Conservation (phyloP, 1,139 yeast species). For the Zygosaccharomyces pseudobailii region DNA sequence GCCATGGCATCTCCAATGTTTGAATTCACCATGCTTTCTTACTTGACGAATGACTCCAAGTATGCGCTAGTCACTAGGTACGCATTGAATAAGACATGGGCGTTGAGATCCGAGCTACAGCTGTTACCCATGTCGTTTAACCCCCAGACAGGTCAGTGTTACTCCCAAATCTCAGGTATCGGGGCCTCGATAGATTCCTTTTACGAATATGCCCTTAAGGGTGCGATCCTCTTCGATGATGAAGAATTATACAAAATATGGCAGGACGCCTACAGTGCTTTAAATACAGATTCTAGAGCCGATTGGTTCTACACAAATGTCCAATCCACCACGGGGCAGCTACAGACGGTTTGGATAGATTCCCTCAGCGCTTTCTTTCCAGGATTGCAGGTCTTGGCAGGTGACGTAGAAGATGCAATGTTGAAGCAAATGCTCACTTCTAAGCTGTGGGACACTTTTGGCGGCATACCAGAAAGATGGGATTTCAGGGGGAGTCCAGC, state of each 20-base stretch:
- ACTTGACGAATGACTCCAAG: constrained; percentile 65
- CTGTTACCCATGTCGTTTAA: constrained; percentile 76
- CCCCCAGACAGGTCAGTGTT: constrained; percentile 53
- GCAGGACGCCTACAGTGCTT: constrained; percentile 52
- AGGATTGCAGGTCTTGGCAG: constrained; percentile 75
- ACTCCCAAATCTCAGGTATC: constrained; percentile 63
- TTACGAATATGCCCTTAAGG: constrained; percentile 82
- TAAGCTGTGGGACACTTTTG: constrained; percentile 77
- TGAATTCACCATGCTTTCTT: constrained; percentile 70
- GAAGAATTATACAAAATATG: constrained; percentile 56
- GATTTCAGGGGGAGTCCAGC: constrained; percentile 34
- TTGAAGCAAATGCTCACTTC: constrained; percentile 58
- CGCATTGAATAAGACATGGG: constrained; percentile 72
- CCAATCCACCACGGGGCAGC: constrained; percentile 48
- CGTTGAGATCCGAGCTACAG: constrained; percentile 54
- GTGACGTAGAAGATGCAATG: constrained; percentile 65
- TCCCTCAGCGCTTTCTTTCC: constrained; percentile 85
- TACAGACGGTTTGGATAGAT: constrained; percentile 69
- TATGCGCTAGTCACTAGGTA: constrained; percentile 59
- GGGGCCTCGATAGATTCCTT: constrained; percentile 96
- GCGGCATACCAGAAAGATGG: constrained; percentile 90
- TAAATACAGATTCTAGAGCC: constrained; percentile 45
- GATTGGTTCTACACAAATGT: constrained; percentile 63
- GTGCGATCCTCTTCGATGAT: constrained; percentile 69
- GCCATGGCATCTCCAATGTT: constrained; percentile 82